A percentile compares a stretch with the other conserved stretches of the same genome.
Evolutionary conservation across 345 rosid genomes (phyloP).

Genomic region (Clausena lansium): DNA sequence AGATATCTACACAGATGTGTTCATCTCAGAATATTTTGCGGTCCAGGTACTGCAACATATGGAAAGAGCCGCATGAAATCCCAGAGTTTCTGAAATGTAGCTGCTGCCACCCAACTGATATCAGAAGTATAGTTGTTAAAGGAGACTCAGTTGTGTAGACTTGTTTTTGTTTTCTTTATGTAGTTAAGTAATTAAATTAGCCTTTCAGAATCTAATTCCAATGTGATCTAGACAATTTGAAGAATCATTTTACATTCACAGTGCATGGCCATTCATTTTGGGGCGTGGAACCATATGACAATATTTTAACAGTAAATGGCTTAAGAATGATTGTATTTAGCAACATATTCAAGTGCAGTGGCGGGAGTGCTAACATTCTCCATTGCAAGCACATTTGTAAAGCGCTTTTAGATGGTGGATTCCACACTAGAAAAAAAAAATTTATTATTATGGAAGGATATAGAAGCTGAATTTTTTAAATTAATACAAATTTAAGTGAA

Average conservation of each 20-base stretch:
- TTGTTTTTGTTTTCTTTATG: background rate
- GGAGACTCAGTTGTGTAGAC: background rate
- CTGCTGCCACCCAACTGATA: constrained; percentile 6
- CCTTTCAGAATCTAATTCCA: background rate
- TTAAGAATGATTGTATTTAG: background rate
- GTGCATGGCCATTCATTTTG: background rate
- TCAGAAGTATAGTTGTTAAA: background rate
- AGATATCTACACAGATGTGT: background rate
- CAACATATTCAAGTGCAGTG: background rate
- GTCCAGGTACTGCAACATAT: background rate
- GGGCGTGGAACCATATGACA: background rate
- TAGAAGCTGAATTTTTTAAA: background rate
- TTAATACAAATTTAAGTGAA: too few relatives aligned
- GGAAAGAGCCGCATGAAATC: background rate
- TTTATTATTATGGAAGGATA: too few relatives aligned
- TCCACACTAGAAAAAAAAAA: background rate
- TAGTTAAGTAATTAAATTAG: background rate
- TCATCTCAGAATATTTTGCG: background rate
- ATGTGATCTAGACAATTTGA: background rate
- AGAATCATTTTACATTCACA: constrained; percentile 8
- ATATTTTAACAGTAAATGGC: background rate
- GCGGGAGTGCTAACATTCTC: background rate
- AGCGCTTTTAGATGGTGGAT: background rate
- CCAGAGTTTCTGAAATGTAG: background rate
- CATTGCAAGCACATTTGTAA: background rate